A percentile compares a stretch with the other conserved stretches of the same genome.
phyloP scores from a whole-genome alignment of 1,284 basidiomycete species.

The Leccinum fallax region DNA sequence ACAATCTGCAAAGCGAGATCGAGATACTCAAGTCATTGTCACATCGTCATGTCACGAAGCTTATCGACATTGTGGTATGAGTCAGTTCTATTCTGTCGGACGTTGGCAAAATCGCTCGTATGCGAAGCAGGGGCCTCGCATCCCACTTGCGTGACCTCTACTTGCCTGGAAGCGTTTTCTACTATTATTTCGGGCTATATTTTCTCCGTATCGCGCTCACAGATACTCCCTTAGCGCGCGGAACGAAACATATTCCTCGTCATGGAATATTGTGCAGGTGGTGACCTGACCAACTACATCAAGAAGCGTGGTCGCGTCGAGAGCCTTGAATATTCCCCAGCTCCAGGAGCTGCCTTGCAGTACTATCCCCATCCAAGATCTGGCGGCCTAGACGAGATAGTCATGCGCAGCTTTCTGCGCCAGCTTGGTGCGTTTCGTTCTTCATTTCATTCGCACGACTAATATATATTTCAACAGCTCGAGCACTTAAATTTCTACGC shows the following conservation, averaged over 20 bases:
- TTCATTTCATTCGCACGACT: constrained; percentile 5
- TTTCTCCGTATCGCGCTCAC: constrained; percentile 17
- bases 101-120: constrained; percentile 1
- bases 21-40: constrained; percentile 94
- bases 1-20: constrained; percentile 97
- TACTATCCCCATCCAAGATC: constrained; percentile 91
- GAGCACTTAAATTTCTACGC: constrained; percentile 91
- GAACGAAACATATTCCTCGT: constrained; percentile 95
- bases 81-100: constrained; percentile 5
- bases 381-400: constrained; percentile 89
- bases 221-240: constrained; percentile 63
- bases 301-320: constrained; percentile 90
- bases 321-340: constrained; percentile 78
- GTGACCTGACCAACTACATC: constrained; percentile 96
- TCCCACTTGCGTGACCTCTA: not conserved
- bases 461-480: constrained; percentile 60
- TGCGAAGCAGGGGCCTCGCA: not conserved
- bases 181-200: not conserved
- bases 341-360: constrained; percentile 65
- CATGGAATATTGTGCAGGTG: constrained; percentile 97
- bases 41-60: constrained; percentile 91
- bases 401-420: constrained; percentile 90
- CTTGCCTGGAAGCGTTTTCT: not conserved
- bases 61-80: constrained; percentile 88
- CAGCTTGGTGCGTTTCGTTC: constrained; percentile 72